Evolutionary conservation across 768 basidiomycete species (phyloP), one percentile per base, ranked within the genome.

Genomic region (Russula earlei): DNA sequence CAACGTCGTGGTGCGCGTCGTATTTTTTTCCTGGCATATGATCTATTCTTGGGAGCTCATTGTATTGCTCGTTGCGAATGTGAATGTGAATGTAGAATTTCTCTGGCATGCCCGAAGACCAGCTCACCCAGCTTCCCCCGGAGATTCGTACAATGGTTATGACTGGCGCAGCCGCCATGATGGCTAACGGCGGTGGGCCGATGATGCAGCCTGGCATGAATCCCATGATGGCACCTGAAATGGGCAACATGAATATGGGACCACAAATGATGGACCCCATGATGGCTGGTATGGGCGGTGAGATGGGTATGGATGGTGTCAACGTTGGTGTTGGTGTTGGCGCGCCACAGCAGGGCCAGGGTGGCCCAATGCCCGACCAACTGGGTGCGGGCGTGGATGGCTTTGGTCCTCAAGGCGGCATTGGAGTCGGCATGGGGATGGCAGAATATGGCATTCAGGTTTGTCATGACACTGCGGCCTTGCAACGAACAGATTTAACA

Each of bases 141-240:
- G 90, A 92, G 56, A 76, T 91, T 54, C 84, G 88, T 37, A 82
- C 84, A 57, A 91, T 91, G 86, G 85, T 91, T 51, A 87, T 91
- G 82, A 84, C 87, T 8, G 84, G 86, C 17, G 82, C 87, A 58
- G 82, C 81, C 20, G 79, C 84, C 9, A 82, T 89, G 79, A 85
- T 88, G 86, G 78, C 78, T 54, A 77, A 77, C 56, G 82, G 73
- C n/a, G 77, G 63, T 29, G 71, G 70, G 19, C 79, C 74, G 57
- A 64, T 65, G 63, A 70, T 71, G 69, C 71, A 70, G 45, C 68
- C 68, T 62, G 64, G 54, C 36, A 70, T 70, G 67, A 63, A 60
- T 31, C 56, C 62, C 31, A 70, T 69, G 62, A 63, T 63, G 56
- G 60, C 40, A 14, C 41, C 51, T 2, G 62, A 58, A 46, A 62